Evolutionary conservation across 805 yeast genomes (phyloP), one percentile per base, ranked within the genome.

Genomic region (Blastobotrys muscicola): DNA sequence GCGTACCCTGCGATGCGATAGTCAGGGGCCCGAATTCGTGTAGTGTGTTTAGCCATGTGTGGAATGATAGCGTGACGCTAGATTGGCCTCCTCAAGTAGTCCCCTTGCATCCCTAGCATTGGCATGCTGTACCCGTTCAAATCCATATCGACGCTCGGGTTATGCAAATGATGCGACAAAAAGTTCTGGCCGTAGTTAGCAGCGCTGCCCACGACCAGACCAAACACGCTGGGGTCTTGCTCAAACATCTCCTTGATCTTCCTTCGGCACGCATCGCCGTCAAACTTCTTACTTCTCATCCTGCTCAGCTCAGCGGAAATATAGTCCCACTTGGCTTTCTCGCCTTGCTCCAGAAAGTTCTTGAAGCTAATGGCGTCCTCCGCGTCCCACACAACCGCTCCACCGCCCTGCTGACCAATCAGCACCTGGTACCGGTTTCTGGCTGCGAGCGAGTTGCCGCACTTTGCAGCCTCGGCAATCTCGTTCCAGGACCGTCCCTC

Each of bases 401-500:
- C 83, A 30, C 83, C 82, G 3, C 90, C 90, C 54, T 82, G 90
- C 57, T 82, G 90, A 3, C 92, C 92, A 50, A 83, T 81, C 39
- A 82, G 69, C 3, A 82, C 90, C 60, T 82, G 90, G 53, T 83
- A 83, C 46, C 90, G 64, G 56, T 82, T 82, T 45, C 90, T 64
- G 0, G 89, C 90, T 0, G 90, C 85, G 33, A 82, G 62, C 46
- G 75, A 78, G 35, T 79, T 73, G 7, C 79, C 83, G 26, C 82
- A 81, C 3, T 73, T 70, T 2, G 85, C 73, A 2, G 67, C 62
- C 43, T 76, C 76, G 0, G 89, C 86, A 38, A 82, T 82, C 48
- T 81, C 85, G 4, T 74, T 77, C 90, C 92, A 82, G 1, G 77
- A 64, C 49, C 73, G 75, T 29, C 89, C 86, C 39, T 71, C 69